Conservation (phyloP, 2,329 filamentous ascomycete genomes). For the Sclerotinia glacialis region DNA sequence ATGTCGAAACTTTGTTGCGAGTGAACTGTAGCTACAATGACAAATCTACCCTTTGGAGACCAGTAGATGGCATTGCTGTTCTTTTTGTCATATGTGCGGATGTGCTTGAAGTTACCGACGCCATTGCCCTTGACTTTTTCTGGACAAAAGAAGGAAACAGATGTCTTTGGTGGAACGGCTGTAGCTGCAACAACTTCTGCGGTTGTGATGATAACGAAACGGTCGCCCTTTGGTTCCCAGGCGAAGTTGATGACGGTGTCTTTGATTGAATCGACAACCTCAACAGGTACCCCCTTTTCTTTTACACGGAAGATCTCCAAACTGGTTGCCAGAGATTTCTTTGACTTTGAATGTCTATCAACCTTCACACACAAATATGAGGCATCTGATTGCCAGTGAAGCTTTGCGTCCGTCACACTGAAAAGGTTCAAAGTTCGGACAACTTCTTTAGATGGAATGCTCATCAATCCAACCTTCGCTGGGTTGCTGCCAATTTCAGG, state of each 20-base stretch:
- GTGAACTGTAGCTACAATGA: slow-evolving; percentile 87
- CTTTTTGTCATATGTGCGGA: slow-evolving; percentile 96
- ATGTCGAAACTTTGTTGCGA: slow-evolving; percentile 93
- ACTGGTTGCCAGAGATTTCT: slow-evolving; percentile 95
- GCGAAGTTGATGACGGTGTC: slow-evolving; percentile 99
- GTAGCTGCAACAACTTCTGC: slow-evolving; percentile 76
- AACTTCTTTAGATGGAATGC: slow-evolving; percentile 89
- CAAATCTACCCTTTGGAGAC: slow-evolving; percentile 93
- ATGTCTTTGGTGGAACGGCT: slow-evolving; percentile 87
- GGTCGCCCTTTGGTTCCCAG: slow-evolving; percentile 97
- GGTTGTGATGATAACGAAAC: slow-evolving; percentile 95
- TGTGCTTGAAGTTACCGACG: slow-evolving; percentile 92
- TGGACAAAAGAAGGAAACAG: slow-evolving; percentile 93
- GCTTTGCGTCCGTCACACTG: slow-evolving; percentile 94
- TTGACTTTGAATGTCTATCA: slow-evolving; percentile 96
- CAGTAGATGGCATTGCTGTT: slow-evolving; percentile 99
- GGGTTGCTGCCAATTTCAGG: slow-evolving; percentile 97
- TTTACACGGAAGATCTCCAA: slow-evolving; percentile 96
- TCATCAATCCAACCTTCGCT: slow-evolving; percentile 95
- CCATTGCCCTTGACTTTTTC: slow-evolving; percentile 83
- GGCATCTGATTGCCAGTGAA: slow-evolving; percentile 97
- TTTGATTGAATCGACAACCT: slow-evolving; percentile 96
- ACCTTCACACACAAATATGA: slow-evolving; percentile 98
- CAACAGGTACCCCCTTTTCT: slow-evolving; percentile 97
- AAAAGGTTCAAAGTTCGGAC: slow-evolving; percentile 95